Evolutionary conservation across 139 green algal species (phyloP), one percentile per base, ranked within the genome.

Genomic region (Auxenochlorella pyrenoidosa): DNA sequence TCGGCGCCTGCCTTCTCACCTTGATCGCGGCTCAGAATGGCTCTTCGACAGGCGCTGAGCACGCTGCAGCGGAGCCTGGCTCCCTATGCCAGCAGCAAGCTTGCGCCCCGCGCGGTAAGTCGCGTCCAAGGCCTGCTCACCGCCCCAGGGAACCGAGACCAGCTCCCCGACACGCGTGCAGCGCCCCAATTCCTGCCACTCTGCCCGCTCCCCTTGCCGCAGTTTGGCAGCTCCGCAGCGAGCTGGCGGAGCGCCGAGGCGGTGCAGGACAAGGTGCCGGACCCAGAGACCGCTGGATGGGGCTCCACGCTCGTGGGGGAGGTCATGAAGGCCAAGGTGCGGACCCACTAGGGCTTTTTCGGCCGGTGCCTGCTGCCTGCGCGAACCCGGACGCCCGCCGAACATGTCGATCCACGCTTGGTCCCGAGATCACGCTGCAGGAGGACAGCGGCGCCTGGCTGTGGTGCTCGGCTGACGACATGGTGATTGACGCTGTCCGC

Each of bases 381-480:
- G 36, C 32, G 10, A 15, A n/a, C 18, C 44, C 41, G 19, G 1
- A 12, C 19, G 19, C 38, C 5, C 34, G 30, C 78, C 40, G 73
- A 6, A 22, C 41, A 26, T 75, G 38, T 22, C 32, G 30, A 19
- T n/a, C 34, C 22, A 32, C 8, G 38, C 6, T 0, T 65, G 54
- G 63, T 43, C 30, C 1, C 58, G 32, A 28, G 32, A 6, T 5
- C 22, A n/a, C 60, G 83, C 84, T 92, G 92, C 73, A 65, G 19
- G 59, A 85, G 32, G 88, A 94, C 66, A 68, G 63, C 43, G 92
- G 92, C 59, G 86, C 89, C 24, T 95, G 92, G 92, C 80, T 95
- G 22, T 95, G 92, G 92, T 93, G 90, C 79, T 78, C 72, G 18
- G 85, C 91, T 32, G 91, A 95, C 82, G 91, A 94, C 80, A 84